Evolutionary conservation across 179 eudicot genomes (phyloP), one percentile per base, ranked within the genome.

Genomic region (Beta macrorhiza): DNA sequence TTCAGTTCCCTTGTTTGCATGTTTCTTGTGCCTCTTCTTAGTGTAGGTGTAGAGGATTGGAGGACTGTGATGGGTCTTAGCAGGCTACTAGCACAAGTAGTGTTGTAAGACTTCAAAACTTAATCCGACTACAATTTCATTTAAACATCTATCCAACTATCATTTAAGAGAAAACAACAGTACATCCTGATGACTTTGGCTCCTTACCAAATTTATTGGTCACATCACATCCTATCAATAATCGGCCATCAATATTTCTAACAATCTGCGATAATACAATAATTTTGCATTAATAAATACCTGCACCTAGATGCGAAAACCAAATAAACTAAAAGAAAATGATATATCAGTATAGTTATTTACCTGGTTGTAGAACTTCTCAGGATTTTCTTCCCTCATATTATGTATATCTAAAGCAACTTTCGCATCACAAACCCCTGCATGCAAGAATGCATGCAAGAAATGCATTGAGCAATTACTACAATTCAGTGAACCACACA

Each of bases 361-460:
- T 84, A 94, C 99, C 98, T 96, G 99, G 80, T 93, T 96, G 88
- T 94, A 96, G 76, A 96, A 96, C 92, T 91, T 96, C 82, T 96
- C 98, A 14, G 99, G 99, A 83, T 96, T 96, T 86, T 96, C 98
- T 86, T 96, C 99, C 78, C 99, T 88, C 76, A 96, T 64, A 82
- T 92, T 96, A 81, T 96, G 98, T 84, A 96, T 96, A 85, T 96
- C 99, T 72, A 96, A 74, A 82, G 99, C 98, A 87, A 96, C 99
- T 87, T 94, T 96, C 81, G 99, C 99, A 88, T 96, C 99, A 84
- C 98, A 94, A 75, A 98, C 99, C 84, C 94, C 90, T 83, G 25
- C 25, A 25, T 25, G 25, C 25, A 25, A 25, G 25, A 25, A 25
- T 96, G 93, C 45, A 85, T 69, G 19, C 57, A 73, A 65, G 47